These are phyloP conservation scores for Trypanosoma boissoni DNA, from an alignment of 208 protist species.

Conservation along the genomic window DNA sequence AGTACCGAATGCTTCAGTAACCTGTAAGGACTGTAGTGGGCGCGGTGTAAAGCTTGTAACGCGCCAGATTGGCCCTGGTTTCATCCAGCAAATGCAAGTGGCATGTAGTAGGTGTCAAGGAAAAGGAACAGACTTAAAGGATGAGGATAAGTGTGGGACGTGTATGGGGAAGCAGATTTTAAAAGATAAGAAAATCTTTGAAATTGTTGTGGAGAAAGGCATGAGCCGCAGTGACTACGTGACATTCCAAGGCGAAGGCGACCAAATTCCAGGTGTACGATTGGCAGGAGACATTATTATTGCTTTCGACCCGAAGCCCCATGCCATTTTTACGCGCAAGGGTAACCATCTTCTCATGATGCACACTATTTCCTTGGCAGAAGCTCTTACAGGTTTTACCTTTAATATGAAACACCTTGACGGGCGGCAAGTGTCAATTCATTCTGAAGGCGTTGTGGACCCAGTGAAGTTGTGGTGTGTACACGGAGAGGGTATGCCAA, in stretches of 20 bases:
- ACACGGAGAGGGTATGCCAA: constrained; percentile 92
- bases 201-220: constrained; percentile 97
- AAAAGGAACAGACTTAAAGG: constrained; percentile 87
- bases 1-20: constrained; percentile 62
- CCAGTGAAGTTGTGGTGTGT: constrained; percentile 84
- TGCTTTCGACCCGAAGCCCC: constrained; percentile 95
- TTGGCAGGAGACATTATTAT: constrained; percentile 98
- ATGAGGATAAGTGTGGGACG: constrained; percentile 93
- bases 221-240: constrained; percentile 96
- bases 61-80: constrained; percentile 94
- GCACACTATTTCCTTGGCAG: constrained; percentile 87
- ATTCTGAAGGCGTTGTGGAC: constrained; percentile 74
- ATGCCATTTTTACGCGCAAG: constrained; percentile 92
- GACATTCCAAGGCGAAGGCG: constrained; percentile 95
- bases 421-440: constrained; percentile 80
- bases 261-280: constrained; percentile 92
- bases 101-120: constrained; percentile 93
- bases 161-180: constrained; percentile 95
- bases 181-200: constrained; percentile 96
- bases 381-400: constrained; percentile 94
- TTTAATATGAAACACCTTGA: constrained; percentile 92
- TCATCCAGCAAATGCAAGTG: constrained; percentile 96
- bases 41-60: constrained; percentile 91
- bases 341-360: constrained; percentile 95
- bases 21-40: constrained; percentile 93